phyloP scores from a whole-genome alignment of 2,329 filamentous ascomycete genomes.

The Exserohilum rostratum region DNA sequence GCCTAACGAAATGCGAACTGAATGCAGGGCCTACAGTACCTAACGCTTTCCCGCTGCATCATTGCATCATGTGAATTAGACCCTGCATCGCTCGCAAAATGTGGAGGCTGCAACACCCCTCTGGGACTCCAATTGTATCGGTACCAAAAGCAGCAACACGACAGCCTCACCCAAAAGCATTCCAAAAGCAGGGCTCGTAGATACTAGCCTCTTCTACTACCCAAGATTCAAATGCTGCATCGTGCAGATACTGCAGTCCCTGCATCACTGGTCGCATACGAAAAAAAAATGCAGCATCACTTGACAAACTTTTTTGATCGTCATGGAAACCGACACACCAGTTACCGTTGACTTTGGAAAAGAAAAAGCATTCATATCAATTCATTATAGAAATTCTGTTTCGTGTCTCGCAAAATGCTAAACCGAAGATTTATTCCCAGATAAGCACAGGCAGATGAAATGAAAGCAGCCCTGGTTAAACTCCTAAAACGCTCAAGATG shows the following conservation, averaged over 20 bases:
- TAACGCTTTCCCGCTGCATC: no score
- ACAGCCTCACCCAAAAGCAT: background rate
- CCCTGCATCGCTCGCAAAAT: no score
- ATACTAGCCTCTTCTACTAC: background rate
- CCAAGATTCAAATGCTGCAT: background rate
- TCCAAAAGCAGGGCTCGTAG: background rate
- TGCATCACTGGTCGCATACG: background rate
- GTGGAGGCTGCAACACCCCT: no score
- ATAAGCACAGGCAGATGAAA: background rate
- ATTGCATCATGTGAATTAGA: no score
- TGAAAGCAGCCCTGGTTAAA: constrained; percentile 1
- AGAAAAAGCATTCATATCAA: background rate
- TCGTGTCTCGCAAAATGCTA: background rate
- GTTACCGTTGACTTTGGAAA: no score
- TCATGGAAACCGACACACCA: no score
- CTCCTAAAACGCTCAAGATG: constrained; percentile 15
- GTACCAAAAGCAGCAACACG: background rate
- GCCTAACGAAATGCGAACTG: no score
- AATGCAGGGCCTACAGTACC: no score
- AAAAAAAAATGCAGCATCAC: background rate
- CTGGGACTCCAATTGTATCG: background rate
- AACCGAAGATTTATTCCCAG: background rate
- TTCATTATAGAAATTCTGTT: background rate
- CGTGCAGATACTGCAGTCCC: background rate
- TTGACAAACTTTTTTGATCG: background rate